phyloP scores from a whole-genome alignment of 2,329 filamentous ascomycete genomes.

The Endoconidiophora polonica region DNA sequence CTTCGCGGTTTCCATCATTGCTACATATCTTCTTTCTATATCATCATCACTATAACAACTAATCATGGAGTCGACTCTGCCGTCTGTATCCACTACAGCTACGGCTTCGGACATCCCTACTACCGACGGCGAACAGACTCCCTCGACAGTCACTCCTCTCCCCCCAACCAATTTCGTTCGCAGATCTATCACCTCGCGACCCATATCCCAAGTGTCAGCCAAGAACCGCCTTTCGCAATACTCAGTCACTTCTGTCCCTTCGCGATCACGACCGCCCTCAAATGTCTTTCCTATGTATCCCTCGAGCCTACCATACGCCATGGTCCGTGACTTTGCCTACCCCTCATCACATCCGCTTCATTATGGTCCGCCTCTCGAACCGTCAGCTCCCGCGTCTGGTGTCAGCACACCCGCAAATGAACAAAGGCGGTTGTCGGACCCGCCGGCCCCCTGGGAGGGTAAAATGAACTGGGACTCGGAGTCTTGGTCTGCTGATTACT shows the following conservation, averaged over 20 bases:
- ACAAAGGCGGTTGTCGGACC: slow-evolving; percentile 65
- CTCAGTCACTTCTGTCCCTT: slow-evolving; percentile 51
- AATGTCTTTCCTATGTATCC: slow-evolving; percentile 68
- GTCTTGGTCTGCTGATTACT: slow-evolving; percentile 34
- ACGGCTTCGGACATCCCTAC: slow-evolving; percentile 34
- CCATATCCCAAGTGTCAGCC: slow-evolving; percentile 54
- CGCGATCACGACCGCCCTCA: slow-evolving; percentile 64
- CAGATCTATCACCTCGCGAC: slow-evolving; percentile 44
- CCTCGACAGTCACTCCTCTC: slow-evolving; percentile 37
- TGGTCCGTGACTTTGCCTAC: slow-evolving; percentile 94
- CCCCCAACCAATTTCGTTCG: slow-evolving; percentile 41
- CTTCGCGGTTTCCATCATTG: not conserved
- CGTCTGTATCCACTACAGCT: slow-evolving; percentile 18
- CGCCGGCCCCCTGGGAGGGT: slow-evolving; percentile 58
- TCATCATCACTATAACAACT: not conserved
- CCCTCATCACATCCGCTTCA: slow-evolving; percentile 68
- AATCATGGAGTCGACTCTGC: no score
- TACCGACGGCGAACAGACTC: slow-evolving; percentile 31
- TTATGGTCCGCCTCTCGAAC: slow-evolving; percentile 75
- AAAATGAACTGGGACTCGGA: slow-evolving; percentile 39
- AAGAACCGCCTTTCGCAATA: slow-evolving; percentile 74
- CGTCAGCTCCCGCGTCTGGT: slow-evolving; percentile 52
- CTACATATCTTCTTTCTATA: not conserved
- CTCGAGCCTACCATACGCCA: slow-evolving; percentile 72
- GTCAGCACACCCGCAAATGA: slow-evolving; percentile 77